A percentile compares a stretch with the other conserved stretches of the same genome.
Conservation (phyloP, 495 filamentous ascomycete genomes). For the Schizothecium vesticola region DNA sequence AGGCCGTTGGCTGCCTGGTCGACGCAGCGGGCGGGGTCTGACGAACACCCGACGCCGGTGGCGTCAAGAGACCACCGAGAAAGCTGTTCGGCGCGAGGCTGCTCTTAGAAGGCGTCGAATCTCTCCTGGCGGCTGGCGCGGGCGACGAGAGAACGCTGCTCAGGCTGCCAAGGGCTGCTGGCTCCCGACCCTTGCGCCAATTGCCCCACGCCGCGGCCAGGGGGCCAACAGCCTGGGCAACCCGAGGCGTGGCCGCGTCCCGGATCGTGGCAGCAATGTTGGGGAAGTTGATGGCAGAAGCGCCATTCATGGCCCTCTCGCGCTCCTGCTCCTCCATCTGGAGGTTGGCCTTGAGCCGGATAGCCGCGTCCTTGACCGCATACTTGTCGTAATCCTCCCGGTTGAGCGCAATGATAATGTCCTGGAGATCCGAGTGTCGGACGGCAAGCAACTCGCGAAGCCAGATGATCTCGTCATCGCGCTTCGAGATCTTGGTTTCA, state of each 20-base stretch:
- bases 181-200: slow-evolving; percentile 76
- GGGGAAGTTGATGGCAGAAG: slow-evolving; percentile 46
- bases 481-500: slow-evolving; percentile 74
- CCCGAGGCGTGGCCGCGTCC: slow-evolving; percentile 66
- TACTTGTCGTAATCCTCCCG: slow-evolving; percentile 67
- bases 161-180: slow-evolving; percentile 38
- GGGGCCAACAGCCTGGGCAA: slow-evolving; percentile 70
- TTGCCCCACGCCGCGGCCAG: slow-evolving; percentile 66
- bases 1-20: slow-evolving; percentile 43
- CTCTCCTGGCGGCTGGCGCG: slow-evolving; percentile 35
- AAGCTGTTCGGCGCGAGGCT: slow-evolving; percentile 41
- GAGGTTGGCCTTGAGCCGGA: slow-evolving; percentile 85
- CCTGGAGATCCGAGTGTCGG: slow-evolving; percentile 82
- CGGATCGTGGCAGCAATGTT: slow-evolving; percentile 50
- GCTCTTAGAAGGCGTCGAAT: slow-evolving; percentile 59
- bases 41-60: slow-evolving; percentile 64
- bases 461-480: slow-evolving; percentile 92
- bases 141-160: slow-evolving; percentile 35
- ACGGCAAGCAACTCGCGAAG: slow-evolving; percentile 88
- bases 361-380: slow-evolving; percentile 79
- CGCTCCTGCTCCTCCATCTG: slow-evolving; percentile 97
- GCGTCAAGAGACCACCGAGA: slow-evolving; percentile 76
- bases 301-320: slow-evolving; percentile 60
- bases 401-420: slow-evolving; percentile 78
- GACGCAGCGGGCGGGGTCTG: slow-evolving; percentile 45